Base-by-base conservation (phyloP, 257 asterid species). In the Agastache rugosa region DNA sequence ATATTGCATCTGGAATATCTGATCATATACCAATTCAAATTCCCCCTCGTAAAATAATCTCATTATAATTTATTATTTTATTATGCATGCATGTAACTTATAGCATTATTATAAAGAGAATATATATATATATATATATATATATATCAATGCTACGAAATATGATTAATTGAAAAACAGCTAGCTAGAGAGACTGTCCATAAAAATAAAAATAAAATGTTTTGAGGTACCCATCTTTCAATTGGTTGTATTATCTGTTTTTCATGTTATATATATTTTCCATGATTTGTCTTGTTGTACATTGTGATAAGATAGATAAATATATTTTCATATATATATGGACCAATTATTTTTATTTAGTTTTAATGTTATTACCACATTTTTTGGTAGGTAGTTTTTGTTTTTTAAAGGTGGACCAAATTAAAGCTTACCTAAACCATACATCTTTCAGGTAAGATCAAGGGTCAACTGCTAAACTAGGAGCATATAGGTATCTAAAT, bases 381-480 rank as follows among this genome's bases (percentile, higher is more conserved):
- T 14, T 45, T 37, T 67, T 53, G 34, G 23, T 17, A 35, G 48
- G 31, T 66, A 22, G 22, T 51, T 60, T 47, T 48, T 51, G 59
- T 56, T 20, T 61, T 14, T 56, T 20, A 17, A 72, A 74, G 69
- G 77, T 80, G 84, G 85, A 79, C 90, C 83, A 83, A 42, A 64
- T 22, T 5, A 66, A 42, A 72, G 59, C 60, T 63, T 76, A 88
- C 93, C 96, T 83, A 89, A 83, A 83, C 89, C 86, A 86, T 73
- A 53, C 62, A 76, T 66, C 53, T 47, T 78, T 81, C 75, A 74
- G 85, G 90, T 80, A 71, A 60, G 78, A 70, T 63, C 78, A 77
- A 78, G 79, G 74, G 90, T 88, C 89, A 90, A 90, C 96, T 83
- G 86, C 88, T 80, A 81, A 87, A 84, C 81, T 63, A 31, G 78